Evolutionary conservation across 1,139 yeast genomes (phyloP).

Genomic region (Debaryomycetaceae sp.): DNA sequence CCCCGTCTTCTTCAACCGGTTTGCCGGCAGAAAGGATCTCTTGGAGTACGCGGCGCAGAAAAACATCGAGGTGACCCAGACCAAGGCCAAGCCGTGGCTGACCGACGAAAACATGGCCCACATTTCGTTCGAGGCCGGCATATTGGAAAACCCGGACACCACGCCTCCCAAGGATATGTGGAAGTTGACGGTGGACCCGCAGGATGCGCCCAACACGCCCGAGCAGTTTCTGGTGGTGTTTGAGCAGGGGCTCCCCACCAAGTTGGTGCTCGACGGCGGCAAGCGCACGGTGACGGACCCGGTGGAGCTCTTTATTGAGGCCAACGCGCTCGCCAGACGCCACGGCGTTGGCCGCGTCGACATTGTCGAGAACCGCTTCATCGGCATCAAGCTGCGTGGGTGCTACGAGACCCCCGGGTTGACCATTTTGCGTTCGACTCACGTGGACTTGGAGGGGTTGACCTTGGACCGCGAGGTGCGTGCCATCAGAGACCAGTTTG

Average conservation of each 20-base stretch:
- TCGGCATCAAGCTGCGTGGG: conserved; percentile 98
- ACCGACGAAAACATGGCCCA: conserved; percentile 99
- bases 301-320: conserved; percentile 86
- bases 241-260: conserved; percentile 82
- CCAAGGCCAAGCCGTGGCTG: conserved; percentile 99
- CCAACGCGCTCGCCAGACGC: conserved; percentile 95
- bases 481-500: conserved; percentile 93
- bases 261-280: conserved; percentile 66
- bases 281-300: conserved; percentile 67
- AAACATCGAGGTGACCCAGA: conserved; percentile 91
- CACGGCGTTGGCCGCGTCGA: conserved; percentile 99
- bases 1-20: conserved; percentile 89
- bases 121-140: conserved; percentile 98
- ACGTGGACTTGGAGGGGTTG: conserved; percentile 94
- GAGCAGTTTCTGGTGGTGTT: conserved; percentile 83
- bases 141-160: conserved; percentile 94
- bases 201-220: conserved; percentile 90
- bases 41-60: conserved; percentile 89
- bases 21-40: conserved; percentile 96
- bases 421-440: conserved; percentile 88
- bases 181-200: conserved; percentile 95
- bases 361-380: conserved; percentile 97
- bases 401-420: conserved; percentile 99
- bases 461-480: conserved; percentile 97
- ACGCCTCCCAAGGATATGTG: conserved; percentile 99